Percentiles rank a stretch among this genome's conserved stretches.
phyloP scores from a whole-genome alignment of 2,329 filamentous ascomycete species.

The Biscogniauxia marginata region DNA sequence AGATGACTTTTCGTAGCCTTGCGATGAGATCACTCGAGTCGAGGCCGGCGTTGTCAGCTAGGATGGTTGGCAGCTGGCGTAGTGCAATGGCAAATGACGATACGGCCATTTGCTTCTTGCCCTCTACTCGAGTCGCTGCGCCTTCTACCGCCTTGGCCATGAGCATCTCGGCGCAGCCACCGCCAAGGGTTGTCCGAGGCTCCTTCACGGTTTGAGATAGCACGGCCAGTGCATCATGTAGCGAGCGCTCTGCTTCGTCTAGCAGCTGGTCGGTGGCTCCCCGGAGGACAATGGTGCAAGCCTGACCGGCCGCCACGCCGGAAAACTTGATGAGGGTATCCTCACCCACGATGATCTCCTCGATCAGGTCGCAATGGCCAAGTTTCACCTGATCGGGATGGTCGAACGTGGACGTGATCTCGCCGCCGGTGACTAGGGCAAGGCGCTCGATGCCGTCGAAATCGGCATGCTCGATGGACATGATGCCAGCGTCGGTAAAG shows the following conservation, averaged over 20 bases:
- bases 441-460: constrained; percentile 97
- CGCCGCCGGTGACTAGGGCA: constrained; percentile 91
- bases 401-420: constrained; percentile 97
- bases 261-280: constrained; percentile 96
- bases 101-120: constrained; percentile 94
- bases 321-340: constrained; percentile 98
- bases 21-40: constrained; percentile 94
- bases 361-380: constrained; percentile 90
- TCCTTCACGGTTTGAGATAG: constrained; percentile 95
- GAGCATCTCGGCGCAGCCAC: constrained; percentile 96
- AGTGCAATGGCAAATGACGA: constrained; percentile 86
- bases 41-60: constrained; percentile 95
- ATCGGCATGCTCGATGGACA: constrained; percentile 98
- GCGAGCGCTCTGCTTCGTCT: constrained; percentile 91
- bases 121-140: constrained; percentile 88
- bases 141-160: constrained; percentile 98
- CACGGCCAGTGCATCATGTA: constrained; percentile 94
- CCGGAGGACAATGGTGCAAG: constrained; percentile 94
- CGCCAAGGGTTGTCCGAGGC: constrained; percentile 89
- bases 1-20: constrained; percentile 87
- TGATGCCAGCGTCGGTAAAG: constrained; percentile 95
- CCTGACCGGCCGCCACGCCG: constrained; percentile 87
- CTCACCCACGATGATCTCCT: constrained; percentile 98
- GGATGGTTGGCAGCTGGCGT: constrained; percentile 90
- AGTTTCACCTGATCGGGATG: constrained; percentile 97